Percentiles rank a stretch among this genome's conserved stretches.
These are phyloP conservation scores for Polytrichum formosum DNA, from an alignment of 225 moss, liverwort and hornwort species.

Conservation along the genomic window DNA sequence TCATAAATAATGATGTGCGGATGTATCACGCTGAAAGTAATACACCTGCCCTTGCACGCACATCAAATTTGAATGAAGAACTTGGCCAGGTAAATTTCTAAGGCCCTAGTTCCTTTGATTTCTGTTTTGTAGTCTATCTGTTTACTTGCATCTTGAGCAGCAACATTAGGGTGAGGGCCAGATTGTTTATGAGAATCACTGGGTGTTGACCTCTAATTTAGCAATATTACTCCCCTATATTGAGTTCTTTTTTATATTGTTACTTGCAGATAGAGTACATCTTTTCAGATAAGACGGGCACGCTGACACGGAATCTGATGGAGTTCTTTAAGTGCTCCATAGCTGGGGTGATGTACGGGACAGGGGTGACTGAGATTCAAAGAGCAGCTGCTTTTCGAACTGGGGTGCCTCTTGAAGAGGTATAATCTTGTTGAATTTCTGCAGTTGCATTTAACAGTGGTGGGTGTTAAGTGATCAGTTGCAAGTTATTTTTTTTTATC, in stretches of 20 bases:
- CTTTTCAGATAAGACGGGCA: conserved; percentile 93
- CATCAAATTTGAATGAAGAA: conserved; percentile 94
- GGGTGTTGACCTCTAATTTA: too few species aligned
- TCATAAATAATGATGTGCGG: conserved; percentile 78
- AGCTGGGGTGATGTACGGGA: conserved; percentile 86
- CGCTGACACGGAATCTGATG: conserved; percentile 87
- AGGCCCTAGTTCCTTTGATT: too few species aligned
- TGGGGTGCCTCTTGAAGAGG: conserved; percentile 71
- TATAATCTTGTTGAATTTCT: conserved; percentile 1
- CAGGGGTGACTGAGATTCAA: conserved; percentile 90
- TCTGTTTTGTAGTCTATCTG: too few species aligned
- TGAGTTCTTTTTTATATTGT: conserved; percentile 3
- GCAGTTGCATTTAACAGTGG: neutral
- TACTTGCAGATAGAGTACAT: conserved; percentile 82
- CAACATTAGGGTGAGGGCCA: too few species aligned
- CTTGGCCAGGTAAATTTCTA: conserved; percentile 66
- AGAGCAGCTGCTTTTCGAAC: conserved; percentile 75
- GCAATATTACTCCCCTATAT: too few species aligned
- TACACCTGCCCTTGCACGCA: conserved; percentile 86
- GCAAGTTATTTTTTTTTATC: too few species aligned
- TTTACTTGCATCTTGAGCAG: too few species aligned
- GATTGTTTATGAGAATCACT: too few species aligned
- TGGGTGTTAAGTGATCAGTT: too few species aligned
- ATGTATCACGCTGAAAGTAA: conserved; percentile 88
- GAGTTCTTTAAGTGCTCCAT: conserved; percentile 98